These are phyloP conservation scores for Neofusicoccum parvum DNA, from an alignment of 2,329 filamentous ascomycete genomes.

Conservation along the genomic window DNA sequence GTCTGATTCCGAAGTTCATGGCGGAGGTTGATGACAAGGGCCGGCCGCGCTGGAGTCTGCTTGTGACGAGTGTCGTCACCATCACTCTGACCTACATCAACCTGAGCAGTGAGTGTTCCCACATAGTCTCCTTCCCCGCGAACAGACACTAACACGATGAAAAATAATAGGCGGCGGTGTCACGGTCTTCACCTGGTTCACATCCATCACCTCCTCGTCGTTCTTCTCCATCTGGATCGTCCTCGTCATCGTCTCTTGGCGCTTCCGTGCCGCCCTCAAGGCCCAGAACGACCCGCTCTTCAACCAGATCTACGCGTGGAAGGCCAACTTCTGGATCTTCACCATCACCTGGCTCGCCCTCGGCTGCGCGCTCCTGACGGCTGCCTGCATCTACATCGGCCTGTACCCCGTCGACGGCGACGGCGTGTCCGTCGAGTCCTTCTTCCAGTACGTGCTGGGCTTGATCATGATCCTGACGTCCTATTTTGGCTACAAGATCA, in stretches of 20 bases:
- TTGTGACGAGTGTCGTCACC: constrained; percentile 30
- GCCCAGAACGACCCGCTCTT: constrained; percentile 34
- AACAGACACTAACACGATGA: not conserved
- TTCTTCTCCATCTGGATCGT: constrained; percentile 41
- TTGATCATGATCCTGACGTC: constrained; percentile 10
- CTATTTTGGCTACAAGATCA: constrained; percentile 16
- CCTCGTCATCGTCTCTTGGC: constrained; percentile 34
- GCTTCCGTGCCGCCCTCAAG: constrained; percentile 34
- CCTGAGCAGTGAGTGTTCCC: constrained; percentile 24
- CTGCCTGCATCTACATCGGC: constrained; percentile 16
- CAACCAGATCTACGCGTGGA: constrained; percentile 33
- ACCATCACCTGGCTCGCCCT: constrained; percentile 31
- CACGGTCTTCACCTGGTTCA: constrained; percentile 32
- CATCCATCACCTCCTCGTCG: constrained; percentile 34
- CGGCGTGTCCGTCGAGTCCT: constrained; percentile 11
- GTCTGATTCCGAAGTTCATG: constrained; percentile 31
- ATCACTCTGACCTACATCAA: constrained; percentile 36
- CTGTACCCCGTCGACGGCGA: constrained; percentile 15
- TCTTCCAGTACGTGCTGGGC: constrained; percentile 22
- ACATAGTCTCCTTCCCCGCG: not conserved
- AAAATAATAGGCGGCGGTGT: constrained; percentile 26
- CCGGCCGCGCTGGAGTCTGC: constrained; percentile 33
- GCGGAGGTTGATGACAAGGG: constrained; percentile 34
- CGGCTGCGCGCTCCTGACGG: constrained; percentile 22
- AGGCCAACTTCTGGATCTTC: constrained; percentile 33